phyloP scores from a whole-genome alignment of 2,329 filamentous ascomycete genomes.

The Rhynchosporium graminicola region DNA sequence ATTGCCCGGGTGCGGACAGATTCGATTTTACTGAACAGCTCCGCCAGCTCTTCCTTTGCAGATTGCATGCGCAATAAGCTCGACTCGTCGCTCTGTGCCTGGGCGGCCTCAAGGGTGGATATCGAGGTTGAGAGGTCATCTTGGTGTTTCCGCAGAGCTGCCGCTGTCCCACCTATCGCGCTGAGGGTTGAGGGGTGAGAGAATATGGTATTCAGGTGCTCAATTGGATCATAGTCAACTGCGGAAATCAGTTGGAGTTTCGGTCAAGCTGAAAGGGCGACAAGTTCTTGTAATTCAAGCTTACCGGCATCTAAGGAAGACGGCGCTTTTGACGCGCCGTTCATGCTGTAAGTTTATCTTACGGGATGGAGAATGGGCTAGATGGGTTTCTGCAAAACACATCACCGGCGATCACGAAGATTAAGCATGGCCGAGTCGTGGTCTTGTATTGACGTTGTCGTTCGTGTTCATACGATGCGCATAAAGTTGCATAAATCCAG shows the following conservation, averaged over 20 bases:
- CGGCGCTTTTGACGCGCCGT: slow-evolving; percentile 34
- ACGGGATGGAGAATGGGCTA: background rate
- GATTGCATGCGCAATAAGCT: slow-evolving; percentile 89
- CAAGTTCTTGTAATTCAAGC: slow-evolving; percentile 15
- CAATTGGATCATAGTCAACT: slow-evolving; percentile 89
- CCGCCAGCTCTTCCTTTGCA: slow-evolving; percentile 84
- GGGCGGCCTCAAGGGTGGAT: slow-evolving; percentile 66
- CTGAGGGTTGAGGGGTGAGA: slow-evolving; percentile 82
- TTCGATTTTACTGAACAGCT: slow-evolving; percentile 93
- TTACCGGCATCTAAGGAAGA: slow-evolving; percentile 42
- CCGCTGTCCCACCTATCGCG: slow-evolving; percentile 73
- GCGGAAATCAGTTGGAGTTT: slow-evolving; percentile 25
- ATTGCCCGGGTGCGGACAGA: slow-evolving; percentile 85
- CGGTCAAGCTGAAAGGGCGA: slow-evolving; percentile 2
- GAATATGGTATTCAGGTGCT: slow-evolving; percentile 92
- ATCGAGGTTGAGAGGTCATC: slow-evolving; percentile 83
- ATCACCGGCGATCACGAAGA: background rate
- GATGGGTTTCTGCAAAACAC: slow-evolving; percentile 1
- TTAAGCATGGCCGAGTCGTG: background rate
- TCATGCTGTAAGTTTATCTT: slow-evolving; percentile 35
- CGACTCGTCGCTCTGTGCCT: slow-evolving; percentile 82
- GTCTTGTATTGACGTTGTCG: slow-evolving; percentile 7
- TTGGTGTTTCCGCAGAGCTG: slow-evolving; percentile 72
- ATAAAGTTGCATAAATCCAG: slow-evolving; percentile 25
- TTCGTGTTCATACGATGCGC: slow-evolving; percentile 25